phyloP scores from a whole-genome alignment of 1,139 yeast genomes.

The Hyphopichia wangnamkhiaoensis region DNA sequence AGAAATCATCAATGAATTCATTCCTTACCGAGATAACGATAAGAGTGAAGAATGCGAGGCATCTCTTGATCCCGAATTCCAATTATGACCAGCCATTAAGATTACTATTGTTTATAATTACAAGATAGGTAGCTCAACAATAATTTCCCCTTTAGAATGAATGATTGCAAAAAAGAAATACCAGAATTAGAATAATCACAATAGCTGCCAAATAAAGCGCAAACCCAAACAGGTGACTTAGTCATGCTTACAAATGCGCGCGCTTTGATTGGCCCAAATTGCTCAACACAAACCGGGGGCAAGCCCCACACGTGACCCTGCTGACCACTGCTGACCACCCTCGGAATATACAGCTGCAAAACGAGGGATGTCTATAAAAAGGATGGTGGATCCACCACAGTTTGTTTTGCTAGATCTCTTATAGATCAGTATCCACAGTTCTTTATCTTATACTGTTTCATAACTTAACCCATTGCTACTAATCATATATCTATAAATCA shows the following conservation, averaged over 20 bases:
- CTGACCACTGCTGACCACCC: not conserved
- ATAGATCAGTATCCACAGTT: slow-evolving; percentile 1
- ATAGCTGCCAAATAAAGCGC: not conserved
- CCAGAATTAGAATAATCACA: not conserved
- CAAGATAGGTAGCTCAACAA: too few relatives aligned
- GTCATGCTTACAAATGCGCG: slow-evolving; percentile 10
- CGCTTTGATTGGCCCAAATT: slow-evolving; percentile 9
- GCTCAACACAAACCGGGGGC: not conserved
- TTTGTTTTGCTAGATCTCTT: too few relatives aligned
- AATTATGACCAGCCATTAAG: not conserved
- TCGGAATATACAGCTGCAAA: slow-evolving; percentile 5
- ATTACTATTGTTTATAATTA: not conserved
- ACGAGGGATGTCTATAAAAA: not conserved
- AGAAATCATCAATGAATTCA: too few relatives aligned
- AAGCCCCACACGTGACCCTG: not conserved
- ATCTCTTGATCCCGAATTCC: not conserved
- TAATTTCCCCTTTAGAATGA: too few relatives aligned
- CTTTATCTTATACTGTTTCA: not conserved
- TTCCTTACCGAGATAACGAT: too few relatives aligned
- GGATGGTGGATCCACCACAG: not conserved
- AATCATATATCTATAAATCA: slow-evolving; percentile 5
- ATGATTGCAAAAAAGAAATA: not conserved
- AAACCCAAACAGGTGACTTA: not conserved
- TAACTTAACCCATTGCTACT: not conserved
- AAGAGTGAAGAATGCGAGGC: not conserved